These are phyloP conservation scores for Ogataea populi-albae DNA, from an alignment of 805 yeast species.

Conservation along the genomic window DNA sequence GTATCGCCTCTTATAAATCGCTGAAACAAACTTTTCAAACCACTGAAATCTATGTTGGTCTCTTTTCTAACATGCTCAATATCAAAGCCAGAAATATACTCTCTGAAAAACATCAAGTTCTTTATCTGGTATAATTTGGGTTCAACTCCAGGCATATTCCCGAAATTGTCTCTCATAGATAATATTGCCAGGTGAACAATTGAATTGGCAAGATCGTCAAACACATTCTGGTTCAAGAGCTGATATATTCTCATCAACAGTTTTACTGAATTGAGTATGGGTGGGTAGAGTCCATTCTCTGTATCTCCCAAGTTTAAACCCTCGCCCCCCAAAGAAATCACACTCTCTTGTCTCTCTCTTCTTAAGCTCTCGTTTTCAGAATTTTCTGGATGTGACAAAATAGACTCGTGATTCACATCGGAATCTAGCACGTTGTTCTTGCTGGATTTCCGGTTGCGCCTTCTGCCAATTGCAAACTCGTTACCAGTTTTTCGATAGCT, in stretches of 20 bases:
- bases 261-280: constrained; percentile 64
- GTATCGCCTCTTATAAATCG: constrained; percentile 31
- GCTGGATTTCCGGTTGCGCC: constrained; percentile 20
- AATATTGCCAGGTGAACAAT: constrained; percentile 74
- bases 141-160: constrained; percentile 50
- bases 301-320: constrained; percentile 7
- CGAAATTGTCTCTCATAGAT: constrained; percentile 56
- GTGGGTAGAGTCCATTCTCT: constrained; percentile 49
- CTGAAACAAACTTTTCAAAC: constrained; percentile 49
- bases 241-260: constrained; percentile 77
- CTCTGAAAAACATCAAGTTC: constrained; percentile 66
- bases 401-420: too few species aligned
- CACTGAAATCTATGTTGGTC: constrained; percentile 76
- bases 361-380: not conserved
- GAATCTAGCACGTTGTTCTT: constrained; percentile 11
- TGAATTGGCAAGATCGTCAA: constrained; percentile 86
- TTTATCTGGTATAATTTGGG: constrained; percentile 66
- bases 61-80: constrained; percentile 74
- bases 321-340: constrained; percentile 10
- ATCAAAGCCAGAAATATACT: constrained; percentile 71
- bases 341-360: constrained; percentile 12
- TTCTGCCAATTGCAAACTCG: constrained; percentile 60
- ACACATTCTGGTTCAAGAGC: constrained; percentile 69
- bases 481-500: constrained; percentile 64
- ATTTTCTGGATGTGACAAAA: constrained; percentile 2